These are phyloP conservation scores for Pseudohalonectria lignicola DNA, from an alignment of 2,329 filamentous ascomycete genomes.

Conservation along the genomic window DNA sequence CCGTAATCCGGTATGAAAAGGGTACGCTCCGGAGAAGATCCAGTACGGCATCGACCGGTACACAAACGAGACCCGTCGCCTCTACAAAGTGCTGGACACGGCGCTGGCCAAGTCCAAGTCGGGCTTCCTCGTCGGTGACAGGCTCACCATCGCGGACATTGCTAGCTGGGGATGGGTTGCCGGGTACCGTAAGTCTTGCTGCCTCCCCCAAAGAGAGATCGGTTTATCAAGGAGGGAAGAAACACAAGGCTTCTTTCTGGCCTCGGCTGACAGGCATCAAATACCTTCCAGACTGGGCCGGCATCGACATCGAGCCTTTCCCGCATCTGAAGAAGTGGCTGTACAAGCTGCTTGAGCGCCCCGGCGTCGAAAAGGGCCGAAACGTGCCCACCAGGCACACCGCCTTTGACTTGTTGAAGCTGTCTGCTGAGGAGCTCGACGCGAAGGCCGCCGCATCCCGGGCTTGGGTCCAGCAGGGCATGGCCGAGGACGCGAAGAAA, in stretches of 20 bases:
- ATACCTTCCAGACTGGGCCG: conserved; percentile 43
- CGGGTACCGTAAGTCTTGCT: conserved; percentile 25
- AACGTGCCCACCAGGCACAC: conserved; percentile 55
- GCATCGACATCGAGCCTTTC: conserved; percentile 64
- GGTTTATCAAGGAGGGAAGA: conserved; percentile 1
- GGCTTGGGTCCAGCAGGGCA: conserved; percentile 53
- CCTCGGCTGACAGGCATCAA: not conserved
- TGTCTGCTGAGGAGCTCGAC: conserved; percentile 35
- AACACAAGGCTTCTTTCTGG: too few relatives aligned
- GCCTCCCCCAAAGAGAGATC: not conserved
- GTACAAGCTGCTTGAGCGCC: conserved; percentile 54
- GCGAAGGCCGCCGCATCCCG: conserved; percentile 33
- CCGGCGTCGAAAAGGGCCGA: conserved; percentile 62
- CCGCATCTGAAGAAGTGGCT: conserved; percentile 70
- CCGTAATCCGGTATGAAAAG: too few relatives aligned
- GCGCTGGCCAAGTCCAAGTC: conserved; percentile 49
- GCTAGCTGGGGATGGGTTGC: conserved; percentile 71
- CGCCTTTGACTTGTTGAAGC: conserved; percentile 30
- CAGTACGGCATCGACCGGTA: conserved; percentile 77
- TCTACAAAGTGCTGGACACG: conserved; percentile 68
- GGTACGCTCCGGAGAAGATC: conserved; percentile 73
- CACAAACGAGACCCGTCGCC: conserved; percentile 68
- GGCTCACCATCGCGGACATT: conserved; percentile 68
- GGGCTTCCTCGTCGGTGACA: conserved; percentile 55
- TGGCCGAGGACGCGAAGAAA: conserved; percentile 48